Evolutionary conservation across 306 rosid species (phyloP), one percentile per base, ranked within the genome.

Genomic region (Quillaja saponaria): DNA sequence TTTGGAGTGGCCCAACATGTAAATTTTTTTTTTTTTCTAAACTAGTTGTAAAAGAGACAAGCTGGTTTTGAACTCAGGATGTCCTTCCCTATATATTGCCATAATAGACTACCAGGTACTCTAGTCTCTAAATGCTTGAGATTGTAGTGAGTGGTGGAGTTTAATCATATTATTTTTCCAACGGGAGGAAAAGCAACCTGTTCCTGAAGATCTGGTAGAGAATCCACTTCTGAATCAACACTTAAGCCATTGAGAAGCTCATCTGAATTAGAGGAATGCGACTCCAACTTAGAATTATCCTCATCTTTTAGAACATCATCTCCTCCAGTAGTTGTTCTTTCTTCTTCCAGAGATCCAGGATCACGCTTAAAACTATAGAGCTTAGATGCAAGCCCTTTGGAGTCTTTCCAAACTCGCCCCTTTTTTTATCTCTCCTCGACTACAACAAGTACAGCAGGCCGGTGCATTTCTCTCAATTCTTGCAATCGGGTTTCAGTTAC

Each of bases 341-440:
- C 88, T 58, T 88, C 95, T 58, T 41, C 69, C 47, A 78, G 61
- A 15, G 84, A 69, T 54, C 63, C 78, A 14, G 66, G 85, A 58
- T 82, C 90, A 45, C 79, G 90, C 81, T 88, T 92, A 79, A 86
- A 88, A 78, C 96, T 91, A 68, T 91, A 88, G 37, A 88, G 76
- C 78, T 88, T 91, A 60, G 98, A 73, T 58, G 96, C 90, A 42
- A 88, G 81, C 68, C 98, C 90, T 70, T 86, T 91, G 44, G 96
- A 77, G 67, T 91, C 96, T 63, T 88, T 88, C 85, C 87, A 82
- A 77, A 72, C 80, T 48, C 78, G 69, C 61, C 90, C 92, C 58
- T 64, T 69, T 63, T 37, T 77, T 58, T 90, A 64, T 79, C 95
- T 84, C 73, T 92, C 96, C 74, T 86, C 94, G 20, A 82, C 61